A percentile compares a stretch with the other conserved stretches of the same genome.
Conservation (phyloP, 2,329 filamentous ascomycete species). For the Fusarium sp. region DNA sequence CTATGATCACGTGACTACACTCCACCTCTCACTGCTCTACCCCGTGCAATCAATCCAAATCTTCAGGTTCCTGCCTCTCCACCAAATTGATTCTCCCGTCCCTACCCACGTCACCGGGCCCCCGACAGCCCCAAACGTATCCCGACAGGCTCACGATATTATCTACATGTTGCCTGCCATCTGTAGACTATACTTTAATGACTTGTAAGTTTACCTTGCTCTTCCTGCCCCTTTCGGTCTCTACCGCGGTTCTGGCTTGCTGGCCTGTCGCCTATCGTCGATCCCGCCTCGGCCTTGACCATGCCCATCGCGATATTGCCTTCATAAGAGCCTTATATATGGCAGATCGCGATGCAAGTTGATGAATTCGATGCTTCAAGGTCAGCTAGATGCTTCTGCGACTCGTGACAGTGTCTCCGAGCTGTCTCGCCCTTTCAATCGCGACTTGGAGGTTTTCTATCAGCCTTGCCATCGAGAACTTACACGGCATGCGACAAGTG, state of each 20-base stretch:
- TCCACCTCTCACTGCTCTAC: slow-evolving; percentile 31
- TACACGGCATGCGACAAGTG: slow-evolving; percentile 58
- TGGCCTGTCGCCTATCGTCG: slow-evolving; percentile 53
- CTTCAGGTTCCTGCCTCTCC: slow-evolving; percentile 52
- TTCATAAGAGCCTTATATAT: slow-evolving; percentile 43
- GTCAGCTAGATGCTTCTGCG: slow-evolving; percentile 49
- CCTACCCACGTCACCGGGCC: slow-evolving; percentile 48
- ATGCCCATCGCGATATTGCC: slow-evolving; percentile 52
- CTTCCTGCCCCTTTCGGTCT: slow-evolving; percentile 44
- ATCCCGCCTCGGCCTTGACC: slow-evolving; percentile 51
- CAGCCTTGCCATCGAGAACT: slow-evolving; percentile 63
- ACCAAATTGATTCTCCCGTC: slow-evolving; percentile 50
- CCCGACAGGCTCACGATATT: slow-evolving; percentile 41
- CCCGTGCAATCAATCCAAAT: slow-evolving; percentile 53
- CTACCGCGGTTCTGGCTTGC: slow-evolving; percentile 49
- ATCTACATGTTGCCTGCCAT: slow-evolving; percentile 49
- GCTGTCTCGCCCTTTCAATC: slow-evolving; percentile 55
- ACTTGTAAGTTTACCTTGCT: slow-evolving; percentile 60
- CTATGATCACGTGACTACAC: slow-evolving; percentile 34
- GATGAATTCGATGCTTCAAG: slow-evolving; percentile 53
- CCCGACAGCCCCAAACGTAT: slow-evolving; percentile 46
- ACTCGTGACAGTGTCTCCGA: slow-evolving; percentile 35
- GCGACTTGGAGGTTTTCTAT: slow-evolving; percentile 53
- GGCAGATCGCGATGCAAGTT: slow-evolving; percentile 43
- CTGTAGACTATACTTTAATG: slow-evolving; percentile 60